Conservation (phyloP, 1,284 basidiomycete species). For the Ustilago xerochloae region DNA sequence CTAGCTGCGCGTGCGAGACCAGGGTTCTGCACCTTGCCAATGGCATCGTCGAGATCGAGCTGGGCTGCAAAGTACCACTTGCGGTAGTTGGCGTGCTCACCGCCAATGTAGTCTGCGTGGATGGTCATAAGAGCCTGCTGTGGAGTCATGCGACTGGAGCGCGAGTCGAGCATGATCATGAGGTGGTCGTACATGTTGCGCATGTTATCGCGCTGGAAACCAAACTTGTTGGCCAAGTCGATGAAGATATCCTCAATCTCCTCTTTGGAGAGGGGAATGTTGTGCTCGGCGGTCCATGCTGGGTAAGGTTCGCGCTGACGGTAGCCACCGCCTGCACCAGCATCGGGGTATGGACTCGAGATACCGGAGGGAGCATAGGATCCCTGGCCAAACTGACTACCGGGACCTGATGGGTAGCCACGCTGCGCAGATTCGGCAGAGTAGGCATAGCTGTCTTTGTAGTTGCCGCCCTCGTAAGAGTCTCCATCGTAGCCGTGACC, state of each 20-base stretch:
- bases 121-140: conserved; percentile 90
- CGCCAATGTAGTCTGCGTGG: conserved; percentile 98
- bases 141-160: conserved; percentile 83
- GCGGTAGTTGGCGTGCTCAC: conserved; percentile 72
- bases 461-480: conserved; percentile 59
- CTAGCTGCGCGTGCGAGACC: conserved; percentile 85
- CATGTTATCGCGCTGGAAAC: conserved; percentile 85
- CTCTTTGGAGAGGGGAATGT: conserved; percentile 95
- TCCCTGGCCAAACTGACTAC: conserved; percentile 46
- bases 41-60: conserved; percentile 96
- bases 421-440: conserved; percentile 51
- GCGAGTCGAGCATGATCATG: conserved; percentile 91
- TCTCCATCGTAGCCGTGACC: conserved; percentile 59
- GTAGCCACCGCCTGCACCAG: conserved; percentile 53
- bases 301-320: conserved; percentile 80
- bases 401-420: conserved; percentile 51
- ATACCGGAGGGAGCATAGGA: conserved; percentile 61
- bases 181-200: conserved; percentile 89
- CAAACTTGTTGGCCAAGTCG: conserved; percentile 98
- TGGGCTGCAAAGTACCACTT: conserved; percentile 99
- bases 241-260: conserved; percentile 99
- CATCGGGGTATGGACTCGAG: conserved; percentile 54
- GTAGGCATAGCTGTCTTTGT: conserved; percentile 56
- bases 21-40: conserved; percentile 90
- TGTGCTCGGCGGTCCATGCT: conserved; percentile 89